Base-by-base conservation (phyloP, 2,329 filamentous ascomycete genomes). In the Thelonectria olida region DNA sequence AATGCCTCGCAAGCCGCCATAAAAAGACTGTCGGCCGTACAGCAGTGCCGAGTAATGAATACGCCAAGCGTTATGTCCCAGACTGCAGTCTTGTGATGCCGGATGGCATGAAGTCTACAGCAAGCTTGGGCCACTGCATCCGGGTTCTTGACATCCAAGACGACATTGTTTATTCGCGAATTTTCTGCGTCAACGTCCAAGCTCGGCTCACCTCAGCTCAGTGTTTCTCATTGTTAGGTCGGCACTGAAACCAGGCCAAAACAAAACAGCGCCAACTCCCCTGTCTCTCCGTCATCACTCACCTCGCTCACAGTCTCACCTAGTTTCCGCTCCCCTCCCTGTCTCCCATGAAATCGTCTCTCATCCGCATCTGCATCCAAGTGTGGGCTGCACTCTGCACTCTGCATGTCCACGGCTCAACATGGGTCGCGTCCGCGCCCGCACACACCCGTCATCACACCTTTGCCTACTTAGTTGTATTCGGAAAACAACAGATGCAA, bases 221-320 rank as follows among this genome's bases (percentile, higher is more conserved):
- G 56, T 42, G 56, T 52, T 53, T 52, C 41, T 58, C 44, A 5
- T 45, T 34, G 51, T 42, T 36, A 48, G 49, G 48, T 27, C 31
- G 41, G 36, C 42, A 47, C 56, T 58, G 56, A 58, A 58, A 53
- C 56, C 49, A 36, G 41, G 41, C 41, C 56, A 53, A 58, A 58
- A 53, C 56, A 53, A 54, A 59, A 59, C 50, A 49, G 38, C 44
- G 13, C 55, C 19, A 25, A 53, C 39, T 42, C 42, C 50, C 56
- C 54, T 51, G 47, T 59, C 50, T 48, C 25, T 54, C 38, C 19
- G 49, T 48, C 44, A 54, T 34, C 44, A 17, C 54, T 52, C 55
- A 20, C 41, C 49, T 58, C 23, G 48, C 48, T 44, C 39, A n/a
- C n/a, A n/a, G 28, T 58, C 50, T 52, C 49, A 47, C 34, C 48